Evolutionary conservation across 78 protist genomes (phyloP).

Genomic region (Dictyostelium capitatum): DNA sequence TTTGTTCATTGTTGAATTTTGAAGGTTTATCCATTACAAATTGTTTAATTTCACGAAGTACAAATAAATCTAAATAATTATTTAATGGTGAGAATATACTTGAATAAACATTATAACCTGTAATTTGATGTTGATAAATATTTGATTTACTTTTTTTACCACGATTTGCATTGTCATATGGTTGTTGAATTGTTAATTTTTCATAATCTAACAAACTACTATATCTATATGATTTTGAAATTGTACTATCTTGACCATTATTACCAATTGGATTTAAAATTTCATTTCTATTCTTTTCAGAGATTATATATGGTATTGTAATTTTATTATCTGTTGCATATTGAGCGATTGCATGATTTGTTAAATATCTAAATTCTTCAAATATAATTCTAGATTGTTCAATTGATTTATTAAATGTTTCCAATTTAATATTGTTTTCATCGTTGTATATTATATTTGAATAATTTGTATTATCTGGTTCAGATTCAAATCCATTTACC

Average conservation of each 20-base stretch:
- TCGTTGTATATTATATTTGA: too few species aligned
- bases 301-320: background rate
- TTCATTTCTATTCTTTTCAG: background rate
- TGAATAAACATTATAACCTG: background rate
- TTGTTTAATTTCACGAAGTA: background rate
- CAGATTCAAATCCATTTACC: background rate
- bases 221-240: too few species aligned
- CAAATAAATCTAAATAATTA: slow-evolving; percentile 11
- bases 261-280: too few species aligned
- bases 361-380: background rate
- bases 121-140: too few species aligned
- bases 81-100: background rate
- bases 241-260: too few species aligned
- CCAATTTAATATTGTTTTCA: background rate
- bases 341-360: slow-evolving; percentile 6
- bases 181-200: too few species aligned
- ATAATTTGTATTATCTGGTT: too few species aligned
- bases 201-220: too few species aligned
- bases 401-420: background rate
- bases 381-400: background rate
- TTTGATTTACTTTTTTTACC: too few species aligned
- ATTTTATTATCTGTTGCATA: background rate
- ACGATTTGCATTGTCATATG: too few species aligned
- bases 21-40: background rate
- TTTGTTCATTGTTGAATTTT: background rate